Evolutionary conservation across 208 protist genomes (phyloP), one percentile per base, ranked within the genome.

Genomic region (Phytomonas francai): DNA sequence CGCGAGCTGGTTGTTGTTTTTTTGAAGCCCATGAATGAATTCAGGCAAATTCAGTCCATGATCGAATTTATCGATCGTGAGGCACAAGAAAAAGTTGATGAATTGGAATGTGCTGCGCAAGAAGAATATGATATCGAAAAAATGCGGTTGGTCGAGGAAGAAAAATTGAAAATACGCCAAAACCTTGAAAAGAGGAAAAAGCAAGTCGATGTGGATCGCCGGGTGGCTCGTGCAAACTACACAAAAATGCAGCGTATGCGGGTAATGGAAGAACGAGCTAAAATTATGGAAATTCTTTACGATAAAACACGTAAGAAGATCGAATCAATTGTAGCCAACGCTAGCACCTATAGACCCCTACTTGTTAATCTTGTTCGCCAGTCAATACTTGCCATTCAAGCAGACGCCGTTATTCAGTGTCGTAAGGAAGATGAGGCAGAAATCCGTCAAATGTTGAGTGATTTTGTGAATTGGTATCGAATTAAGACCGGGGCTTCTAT

Each of bases 21-120:
- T n/a, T n/a, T 25, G 45, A 54, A 54, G 70, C 88, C 64, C 27
- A 93, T 95, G 87, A 92, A 83, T 77, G 87, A 94, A 75, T 83
- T 79, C 70, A 84, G 92, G 61, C 89, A 94, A 67, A 97, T 97
- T 79, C 87, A 94, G 85, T 87, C 83, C 71, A 97, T 97, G 92
- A 95, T 95, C 79, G 89, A 94, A 76, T 97, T 97, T 81, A 97
- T 97, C 75, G 85, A 94, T 80, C 86, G 87, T 66, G 92, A 97
- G 76, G 92, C 92, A 65, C 88, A 92, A 72, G 92, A 95, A 68
- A 94, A 93, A 83, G 92, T 78, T 28, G 83, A 94, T 51, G 92
- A 97, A 70, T 80, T 95, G 34, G 81, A 95, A 32, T 73, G 85
- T n/a, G 86, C 88, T 25, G 92, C 89, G 11, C 86, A 94, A 78